phyloP scores from a whole-genome alignment of 2,329 filamentous ascomycete species.

The Diplocarpon mali region DNA sequence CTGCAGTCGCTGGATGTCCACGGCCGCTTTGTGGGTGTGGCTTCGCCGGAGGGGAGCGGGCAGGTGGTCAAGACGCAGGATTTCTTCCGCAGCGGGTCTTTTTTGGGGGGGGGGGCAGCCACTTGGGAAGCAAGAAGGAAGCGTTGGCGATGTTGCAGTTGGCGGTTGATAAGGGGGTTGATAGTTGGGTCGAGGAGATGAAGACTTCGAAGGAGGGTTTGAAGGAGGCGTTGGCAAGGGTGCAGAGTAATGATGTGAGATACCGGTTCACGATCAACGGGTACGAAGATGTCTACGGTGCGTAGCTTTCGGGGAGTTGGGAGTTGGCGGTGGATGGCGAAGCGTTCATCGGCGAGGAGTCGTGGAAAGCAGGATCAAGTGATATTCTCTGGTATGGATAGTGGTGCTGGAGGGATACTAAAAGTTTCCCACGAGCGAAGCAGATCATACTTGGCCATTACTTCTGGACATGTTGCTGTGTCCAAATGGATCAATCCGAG shows the following conservation, averaged over 20 bases:
- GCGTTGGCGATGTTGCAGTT: slow-evolving; percentile 62
- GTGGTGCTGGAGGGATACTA: too few species aligned
- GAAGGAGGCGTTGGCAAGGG: slow-evolving; percentile 56
- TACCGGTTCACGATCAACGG: slow-evolving; percentile 63
- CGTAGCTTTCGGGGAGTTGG: not conserved
- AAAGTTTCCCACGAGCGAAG: too few species aligned
- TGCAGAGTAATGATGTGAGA: slow-evolving; percentile 60
- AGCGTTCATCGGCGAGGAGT: not conserved
- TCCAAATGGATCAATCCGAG: too few species aligned
- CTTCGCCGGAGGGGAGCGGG: slow-evolving; percentile 66
- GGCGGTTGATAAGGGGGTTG: slow-evolving; percentile 56
- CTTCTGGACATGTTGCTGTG: too few species aligned
- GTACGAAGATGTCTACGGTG: slow-evolving; percentile 54
- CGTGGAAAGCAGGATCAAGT: not conserved
- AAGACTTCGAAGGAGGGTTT: slow-evolving; percentile 60
- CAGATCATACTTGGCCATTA: too few species aligned
- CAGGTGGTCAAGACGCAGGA: slow-evolving; percentile 62
- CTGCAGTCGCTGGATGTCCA: slow-evolving; percentile 72
- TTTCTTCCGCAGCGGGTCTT: slow-evolving; percentile 63
- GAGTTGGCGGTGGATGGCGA: not conserved
- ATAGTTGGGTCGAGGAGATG: slow-evolving; percentile 62
- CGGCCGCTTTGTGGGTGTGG: slow-evolving; percentile 69
- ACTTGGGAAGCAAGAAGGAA: slow-evolving; percentile 60
- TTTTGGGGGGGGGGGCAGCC: slow-evolving; percentile 49
- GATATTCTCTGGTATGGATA: too few species aligned